Evolutionary conservation across 371 early-diverging fungal species (phyloP), one percentile per base, ranked within the genome.

Genomic region (Neoconidiobolus thromboides): DNA sequence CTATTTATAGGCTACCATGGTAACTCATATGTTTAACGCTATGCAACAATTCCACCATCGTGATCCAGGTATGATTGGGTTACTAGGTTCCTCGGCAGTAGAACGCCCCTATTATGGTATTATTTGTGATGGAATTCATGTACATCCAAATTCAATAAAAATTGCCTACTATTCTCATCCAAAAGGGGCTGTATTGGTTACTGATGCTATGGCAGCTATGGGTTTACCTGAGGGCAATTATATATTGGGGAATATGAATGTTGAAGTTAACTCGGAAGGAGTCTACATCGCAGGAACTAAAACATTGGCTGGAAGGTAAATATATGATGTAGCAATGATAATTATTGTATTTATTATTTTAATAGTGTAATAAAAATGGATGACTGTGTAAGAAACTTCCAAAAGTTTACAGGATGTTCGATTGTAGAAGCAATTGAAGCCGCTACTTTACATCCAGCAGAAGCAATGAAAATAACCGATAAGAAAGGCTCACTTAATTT

Each of bases 1-100:
- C 12, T 48, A 14, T 15, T n/a, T 4, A 7, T 48, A 62, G 65
- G 65, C 69, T 4, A 61, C 49, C n/a, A 64, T 69, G 60, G 69
- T 88, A 47, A 90, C 90, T 0, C 90, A 90, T 63, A 67, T 90
- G 62, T 90, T 89, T 67, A 85, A 87, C 58, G 86, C 87, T 43
- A 86, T 86, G 88, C 83, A 78, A 63, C 76, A 77, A 66, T 86
- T 86, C 67, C 85, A 86, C 69, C 86, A 86, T 69, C 81, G 87
- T 58, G 85, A 86, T 63, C 86, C 86, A 6, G 85, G 83, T 60
- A 72, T 86, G 61, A 78, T 86, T 56, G 87, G 87, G 39, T 66
- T 86, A 7, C 68, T 86, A 41, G 86, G 86, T 15, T 74, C 81
- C 0, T 68, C 71, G 43, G 76, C 72, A 49, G 40, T 70, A 44